Conservation (phyloP, 1,284 basidiomycete species). For the Rhodotorula sp. region DNA sequence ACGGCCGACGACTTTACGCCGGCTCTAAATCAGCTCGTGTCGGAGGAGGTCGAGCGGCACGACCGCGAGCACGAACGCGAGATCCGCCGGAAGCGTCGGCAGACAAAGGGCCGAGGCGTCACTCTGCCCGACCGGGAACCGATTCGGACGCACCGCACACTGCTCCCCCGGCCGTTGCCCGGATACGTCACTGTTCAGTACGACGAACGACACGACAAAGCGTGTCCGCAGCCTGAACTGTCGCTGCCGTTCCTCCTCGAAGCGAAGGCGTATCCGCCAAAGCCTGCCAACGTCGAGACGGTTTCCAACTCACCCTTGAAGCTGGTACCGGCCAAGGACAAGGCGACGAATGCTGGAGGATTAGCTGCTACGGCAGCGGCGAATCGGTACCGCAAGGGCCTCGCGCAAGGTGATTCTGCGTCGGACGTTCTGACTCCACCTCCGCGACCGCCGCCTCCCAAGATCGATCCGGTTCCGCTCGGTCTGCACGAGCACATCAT, state of each 20-base stretch:
- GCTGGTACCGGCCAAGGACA: conserved; percentile 10
- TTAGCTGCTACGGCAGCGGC: conserved; percentile 8
- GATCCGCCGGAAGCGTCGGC: conserved; percentile 74
- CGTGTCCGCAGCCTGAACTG: conserved; percentile 56
- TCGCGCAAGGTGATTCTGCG: not conserved
- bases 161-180: conserved; percentile 42
- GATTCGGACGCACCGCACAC: conserved; percentile 81
- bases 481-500: conserved; percentile 67
- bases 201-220: conserved; percentile 37
- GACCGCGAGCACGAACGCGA: conserved; percentile 88
- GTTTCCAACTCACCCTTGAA: conserved; percentile 17
- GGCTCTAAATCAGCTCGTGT: conserved; percentile 79
- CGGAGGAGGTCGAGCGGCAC: conserved; percentile 79
- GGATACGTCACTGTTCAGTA: conserved; percentile 58
- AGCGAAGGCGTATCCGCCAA: conserved; percentile 9
- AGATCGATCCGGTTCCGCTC: conserved; percentile 10
- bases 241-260: conserved; percentile 63
- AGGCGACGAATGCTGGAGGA: not conserved
- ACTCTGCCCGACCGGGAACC: conserved; percentile 90
- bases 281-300: conserved; percentile 25
- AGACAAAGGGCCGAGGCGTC: conserved; percentile 85
- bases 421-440: not conserved
- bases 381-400: conserved; percentile 9
- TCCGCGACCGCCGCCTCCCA: not conserved
- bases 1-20: conserved; percentile 68